Conservation (phyloP, 1,284 basidiomycete genomes). For the Thecaphora thlaspeos region DNA sequence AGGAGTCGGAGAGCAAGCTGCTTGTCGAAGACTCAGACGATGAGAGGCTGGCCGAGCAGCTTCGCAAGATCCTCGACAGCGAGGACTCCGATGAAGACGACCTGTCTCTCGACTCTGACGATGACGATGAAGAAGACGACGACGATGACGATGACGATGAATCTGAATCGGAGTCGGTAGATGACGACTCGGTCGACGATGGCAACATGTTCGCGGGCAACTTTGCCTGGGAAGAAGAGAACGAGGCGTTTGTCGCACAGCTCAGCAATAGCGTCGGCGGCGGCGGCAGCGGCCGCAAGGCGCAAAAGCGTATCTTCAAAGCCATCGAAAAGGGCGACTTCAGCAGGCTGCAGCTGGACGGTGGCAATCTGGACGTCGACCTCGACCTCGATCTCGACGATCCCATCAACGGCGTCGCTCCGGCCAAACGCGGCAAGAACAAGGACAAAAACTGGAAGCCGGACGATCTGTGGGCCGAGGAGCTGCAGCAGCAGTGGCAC, state of each 20-base stretch:
- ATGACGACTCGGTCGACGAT: constrained; percentile 18
- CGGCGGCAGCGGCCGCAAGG: constrained; percentile 57
- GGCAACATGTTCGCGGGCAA: constrained; percentile 56
- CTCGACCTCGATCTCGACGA: constrained; percentile 55
- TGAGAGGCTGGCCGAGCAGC: constrained; percentile 20
- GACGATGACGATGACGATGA: constrained; percentile 18
- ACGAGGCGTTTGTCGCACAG: constrained; percentile 68
- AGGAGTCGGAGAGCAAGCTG: constrained; percentile 4
- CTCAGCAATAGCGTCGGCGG: constrained; percentile 57
- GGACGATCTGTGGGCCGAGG: constrained; percentile 64
- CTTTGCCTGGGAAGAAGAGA: constrained; percentile 65
- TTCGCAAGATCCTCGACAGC: constrained; percentile 28
- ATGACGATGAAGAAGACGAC: constrained; percentile 3
- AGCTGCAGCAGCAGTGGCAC: constrained; percentile 66
- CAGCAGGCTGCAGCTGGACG: constrained; percentile 68
- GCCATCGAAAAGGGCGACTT: constrained; percentile 68
- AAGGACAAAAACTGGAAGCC: constrained; percentile 64
- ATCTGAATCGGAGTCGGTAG: constrained; percentile 10
- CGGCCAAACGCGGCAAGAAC: constrained; percentile 31
- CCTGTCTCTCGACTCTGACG: constrained; percentile 6
- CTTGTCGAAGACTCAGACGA: constrained; percentile 15
- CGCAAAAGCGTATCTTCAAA: constrained; percentile 66
- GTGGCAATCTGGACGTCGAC: constrained; percentile 60
- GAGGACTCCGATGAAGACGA: constrained; percentile 13
- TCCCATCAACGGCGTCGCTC: constrained; percentile 33